Evolutionary conservation across 352 stramenopile species (phyloP), one percentile per base, ranked within the genome.

Genomic region (Globisporangium radiosum): DNA sequence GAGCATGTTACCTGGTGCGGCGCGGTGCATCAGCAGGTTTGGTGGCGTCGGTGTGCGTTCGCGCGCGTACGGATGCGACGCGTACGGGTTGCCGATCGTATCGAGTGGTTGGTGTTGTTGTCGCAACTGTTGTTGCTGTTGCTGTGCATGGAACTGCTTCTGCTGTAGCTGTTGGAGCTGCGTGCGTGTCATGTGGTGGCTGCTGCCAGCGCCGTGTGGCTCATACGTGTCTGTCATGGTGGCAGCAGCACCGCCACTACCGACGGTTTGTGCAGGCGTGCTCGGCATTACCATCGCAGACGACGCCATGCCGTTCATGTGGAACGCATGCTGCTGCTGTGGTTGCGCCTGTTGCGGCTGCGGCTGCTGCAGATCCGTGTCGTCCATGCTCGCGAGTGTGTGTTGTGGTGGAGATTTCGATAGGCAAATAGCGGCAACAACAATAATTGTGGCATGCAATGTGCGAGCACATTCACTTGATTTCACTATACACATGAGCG

Each of bases 11-110:
- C 25, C 25, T 33, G 25, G 25, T 33, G 25, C 25, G 10, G 47
- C 25, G 36, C 52, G 57, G 43, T 63, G 57, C 50, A 66, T 43
- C 60, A 60, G 37, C 33, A 52, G 47, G 39, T n/a, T 62, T 5
- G 60, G 60, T 36, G 60, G 60, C 36, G 60, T 66, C 17, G 54
- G 49, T 36, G 60, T 66, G 17, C 60, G 47, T 13, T 66, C 60
- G 49, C 48, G 60, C 36, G 42, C 54, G 42, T 61, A 66, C 48
- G 60, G 42, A 14, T 62, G 51, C n/a, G 37, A 17, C 1, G 54
- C 42, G 60, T 61, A 61, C 36, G 57, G 42, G 60, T 59, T 47
- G 44, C 44, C 50, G 55, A 25, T 8, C 11, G 40, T 13, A 4
- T 56, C 54, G 49, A 39, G 47, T 10, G 49, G 45, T 11, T 54